Base-by-base conservation (phyloP, 139 green algal genomes). In the Pleodorina starrii region DNA sequence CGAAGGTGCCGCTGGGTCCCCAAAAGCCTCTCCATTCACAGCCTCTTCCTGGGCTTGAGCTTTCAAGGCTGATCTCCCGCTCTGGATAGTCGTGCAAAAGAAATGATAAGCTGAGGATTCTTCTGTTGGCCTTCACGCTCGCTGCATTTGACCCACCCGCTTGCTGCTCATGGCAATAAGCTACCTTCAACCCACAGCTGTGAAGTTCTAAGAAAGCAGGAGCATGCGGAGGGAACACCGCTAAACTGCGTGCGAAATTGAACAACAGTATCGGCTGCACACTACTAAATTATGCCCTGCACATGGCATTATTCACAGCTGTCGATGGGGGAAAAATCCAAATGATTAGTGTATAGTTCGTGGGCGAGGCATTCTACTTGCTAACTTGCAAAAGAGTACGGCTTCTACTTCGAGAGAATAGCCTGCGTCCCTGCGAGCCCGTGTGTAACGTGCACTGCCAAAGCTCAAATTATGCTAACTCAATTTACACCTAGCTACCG, bases 111-210 rank as follows among this genome's bases (percentile, higher is more conserved):
- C 27, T 82, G 44, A 82, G 46, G 12, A 43, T 63, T 63, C 44
- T 80, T 25, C 72, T 82, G 74, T 63, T 44, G 74, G 78, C 54
- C 78, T 85, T 73, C 78, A 27, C 38, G 78, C 78, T 21, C 1
- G 43, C 77, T 71, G 50, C 77, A 71, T 50, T 73, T 85, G 23
- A 87, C 82, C 42, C 82, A 88, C 82, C 82, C 66, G 63, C 66
- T 88, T 88, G 82, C 82, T 88, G 82, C 82, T 88, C 63, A 79
- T 88, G 43, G 11, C 59, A 19, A 38, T 25, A 11, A n/a, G 78
- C 32, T 40, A 43, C 6, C 35, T 59, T 3, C 23, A 59, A 16
- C 72, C 72, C 72, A 19, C 72, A 57, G 42, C 72, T 80, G 43
- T 80, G 72, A 16, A 59, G 27, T 19, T 40, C 72, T 80, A 80